Evolutionary conservation across 2,329 filamentous ascomycete genomes (phyloP), one percentile per base, ranked within the genome.

Genomic region (Colletotrichum coccodes): DNA sequence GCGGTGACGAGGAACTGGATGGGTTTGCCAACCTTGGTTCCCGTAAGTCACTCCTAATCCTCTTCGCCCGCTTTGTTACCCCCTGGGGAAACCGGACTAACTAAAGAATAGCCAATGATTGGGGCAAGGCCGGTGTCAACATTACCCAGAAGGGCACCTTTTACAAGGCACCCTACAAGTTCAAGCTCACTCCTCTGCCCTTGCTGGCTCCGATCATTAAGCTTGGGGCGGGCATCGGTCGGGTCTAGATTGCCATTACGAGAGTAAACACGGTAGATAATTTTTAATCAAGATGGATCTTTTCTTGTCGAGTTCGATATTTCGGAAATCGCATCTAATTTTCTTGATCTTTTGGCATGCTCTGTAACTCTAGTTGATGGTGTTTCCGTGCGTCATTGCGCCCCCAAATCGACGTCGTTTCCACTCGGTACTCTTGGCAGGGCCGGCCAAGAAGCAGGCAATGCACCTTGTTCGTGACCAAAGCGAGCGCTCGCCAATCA

Each of bases 1-100:
- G 85, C 12, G 86, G 86, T 1, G 86, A 88, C 54, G 82, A 82
- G 71, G 86, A 88, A 73, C 76, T 87, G 30, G 86, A 88, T 71
- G 86, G 86, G 0, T 88, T 79, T 73, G 85, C 84, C 4, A 88
- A 88, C 68, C 76, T 87, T 18, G 86, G 86, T 28, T 83, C 84
- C 3, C 80, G 85, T 86, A 75, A 75, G 84, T 81, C 4, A 1
- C 12, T 11, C 2, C 23, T 0, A 46, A 21, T n/a, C n/a, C n/a
- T n/a, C n/a, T n/a, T n/a, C n/a, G n/a, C 30, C 9, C 3, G 3
- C 14, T 2, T 4, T 56, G 2, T 36, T 12, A 14, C 11, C n/a
- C 0, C 6, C 6, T 71, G 78, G 79, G 76, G 68, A 82, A 1
- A 0, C 0, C 3, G 36, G 6, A 44, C 72, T 77, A 32, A 77